Conservation (phyloP, 768 basidiomycete genomes). For the Dioszegia crocea region DNA sequence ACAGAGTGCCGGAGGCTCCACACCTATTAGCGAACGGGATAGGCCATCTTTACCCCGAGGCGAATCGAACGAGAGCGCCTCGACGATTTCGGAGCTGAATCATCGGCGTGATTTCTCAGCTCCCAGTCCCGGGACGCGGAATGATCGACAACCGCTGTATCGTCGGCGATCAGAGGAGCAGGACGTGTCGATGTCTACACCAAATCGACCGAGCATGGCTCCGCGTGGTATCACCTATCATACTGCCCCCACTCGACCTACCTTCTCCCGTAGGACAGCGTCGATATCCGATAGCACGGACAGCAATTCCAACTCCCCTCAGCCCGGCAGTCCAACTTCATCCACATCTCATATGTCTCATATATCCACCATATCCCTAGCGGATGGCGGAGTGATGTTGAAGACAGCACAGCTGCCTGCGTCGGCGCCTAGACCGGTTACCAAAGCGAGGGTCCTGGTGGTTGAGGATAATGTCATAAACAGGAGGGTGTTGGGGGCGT, state of each 20-base stretch:
- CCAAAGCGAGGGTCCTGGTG: conserved; percentile 65
- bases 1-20: conserved; percentile 1
- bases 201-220: conserved; percentile 55
- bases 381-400: conserved; percentile 62
- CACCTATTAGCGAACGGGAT: conserved; percentile 14
- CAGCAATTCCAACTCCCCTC: conserved; percentile 20
- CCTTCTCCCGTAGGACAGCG: not conserved
- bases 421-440: conserved; percentile 56
- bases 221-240: conserved; percentile 55
- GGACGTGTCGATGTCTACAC: conserved; percentile 5
- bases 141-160: conserved; percentile 22
- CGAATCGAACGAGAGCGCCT: conserved; percentile 25
- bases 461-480: conserved; percentile 89
- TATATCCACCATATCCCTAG: conserved; percentile 47
- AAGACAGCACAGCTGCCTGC: conserved; percentile 62
- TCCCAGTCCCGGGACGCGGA: conserved; percentile 10
- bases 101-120: not conserved
- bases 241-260: not conserved
- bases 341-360: conserved; percentile 7
- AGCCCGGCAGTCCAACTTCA: conserved; percentile 45
- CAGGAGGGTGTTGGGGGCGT: conserved; percentile 69
- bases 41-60: conserved; percentile 32
- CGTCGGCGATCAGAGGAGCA: conserved; percentile 49
- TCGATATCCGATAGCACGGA: not conserved
- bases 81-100: conserved; percentile 38